Evolutionary conservation across 192 early-diverging fungal genomes (phyloP), one percentile per base, ranked within the genome.

Genomic region (Dimargaris cristalligena): DNA sequence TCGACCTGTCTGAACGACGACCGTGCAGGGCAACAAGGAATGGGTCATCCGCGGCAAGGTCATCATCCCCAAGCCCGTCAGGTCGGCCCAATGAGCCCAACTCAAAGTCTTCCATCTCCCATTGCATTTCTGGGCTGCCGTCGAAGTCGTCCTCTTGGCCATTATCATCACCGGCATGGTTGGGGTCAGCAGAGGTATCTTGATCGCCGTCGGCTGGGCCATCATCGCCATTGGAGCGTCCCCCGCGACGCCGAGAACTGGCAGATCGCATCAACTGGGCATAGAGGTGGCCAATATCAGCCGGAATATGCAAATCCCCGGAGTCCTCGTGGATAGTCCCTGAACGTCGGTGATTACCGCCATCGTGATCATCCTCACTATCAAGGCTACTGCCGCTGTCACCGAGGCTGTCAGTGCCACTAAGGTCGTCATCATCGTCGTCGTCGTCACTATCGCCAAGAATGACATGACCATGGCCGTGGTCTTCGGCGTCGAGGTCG

Each of bases 371-470:
- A n/a, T n/a, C n/a, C n/a, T n/a, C n/a, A n/a, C n/a, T n/a, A n/a
- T n/a, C n/a, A n/a, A n/a, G n/a, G n/a, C n/a, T n/a, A n/a, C n/a
- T n/a, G 16, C 62, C 75, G 26, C 59, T 57, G 0, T 77, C 75
- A 26, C 74, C 75, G 2, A 66, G 72, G n/a, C 74, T 71, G 4
- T 70, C 70, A n/a, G 6, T 47, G 1, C 66, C 64, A 20, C 67
- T 77, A 1, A 72, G 62, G 31, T 78, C 83, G 49, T 76, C 76
- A 25, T 78, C 79, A 16, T 78, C 80, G 0, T 74, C 74, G 9
- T 77, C 60, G n/a, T 67, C 60, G 9, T 47, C 56, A 38, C 57
- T 60, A 18, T 61, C 65, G 26, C 54, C 63, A 1, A 58, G 26
- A 16, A 26, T 51, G 13, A 73, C 80, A 35, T 79, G 71, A 28